phyloP scores from a whole-genome alignment of 225 moss, liverwort and hornwort species.

The Thuidium tamariscinum region DNA sequence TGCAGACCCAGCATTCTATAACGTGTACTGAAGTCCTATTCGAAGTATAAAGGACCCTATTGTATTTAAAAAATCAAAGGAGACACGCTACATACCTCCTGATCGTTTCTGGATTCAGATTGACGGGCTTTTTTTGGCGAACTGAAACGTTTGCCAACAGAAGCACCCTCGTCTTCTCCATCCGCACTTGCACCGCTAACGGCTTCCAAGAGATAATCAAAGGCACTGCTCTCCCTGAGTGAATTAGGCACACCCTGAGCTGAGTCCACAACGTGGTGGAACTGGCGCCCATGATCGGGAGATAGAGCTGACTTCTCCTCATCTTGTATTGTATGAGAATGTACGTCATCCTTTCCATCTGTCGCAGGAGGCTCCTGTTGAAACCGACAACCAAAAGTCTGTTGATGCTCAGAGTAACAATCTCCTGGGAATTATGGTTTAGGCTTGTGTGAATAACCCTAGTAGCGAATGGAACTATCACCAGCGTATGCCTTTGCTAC shows the following conservation, averaged over 20 bases:
- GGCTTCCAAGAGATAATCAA: constrained; percentile 33
- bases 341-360: not conserved
- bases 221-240: constrained; percentile 23
- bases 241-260: constrained; percentile 2
- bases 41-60: not conserved
- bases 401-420: not conserved
- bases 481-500: not conserved
- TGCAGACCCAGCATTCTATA: not conserved
- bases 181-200: constrained; percentile 24
- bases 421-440: not conserved
- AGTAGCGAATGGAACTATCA: not conserved
- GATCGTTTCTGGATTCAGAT: not conserved
- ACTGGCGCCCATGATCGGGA: not conserved
- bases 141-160: not conserved
- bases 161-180: not conserved
- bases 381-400: not conserved
- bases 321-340: not conserved
- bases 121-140: not conserved
- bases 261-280: not conserved
- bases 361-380: constrained; percentile 12
- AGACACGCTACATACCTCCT: constrained; percentile 5
- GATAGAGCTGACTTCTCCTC: not conserved
- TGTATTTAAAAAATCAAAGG: not conserved
- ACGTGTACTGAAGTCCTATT: not conserved
- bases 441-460: not conserved